A percentile compares a stretch with the other conserved stretches of the same genome.
Evolutionary conservation across 257 asterid species (phyloP).

Genomic region (Coffea eugenioides): DNA sequence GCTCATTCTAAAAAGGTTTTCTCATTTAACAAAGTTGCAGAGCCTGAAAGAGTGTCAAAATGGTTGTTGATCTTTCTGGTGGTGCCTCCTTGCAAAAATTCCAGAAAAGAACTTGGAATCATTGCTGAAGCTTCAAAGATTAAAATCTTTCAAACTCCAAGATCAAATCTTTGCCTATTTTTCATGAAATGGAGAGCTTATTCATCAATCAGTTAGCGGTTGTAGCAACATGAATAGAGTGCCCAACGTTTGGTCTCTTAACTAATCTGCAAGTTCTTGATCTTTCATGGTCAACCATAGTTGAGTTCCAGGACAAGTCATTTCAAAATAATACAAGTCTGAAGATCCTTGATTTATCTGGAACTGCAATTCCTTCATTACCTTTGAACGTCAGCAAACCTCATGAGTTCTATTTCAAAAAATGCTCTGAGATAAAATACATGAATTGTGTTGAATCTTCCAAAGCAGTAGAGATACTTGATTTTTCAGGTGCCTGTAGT

Average conservation of each 20-base stretch:
- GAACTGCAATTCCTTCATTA: neutral
- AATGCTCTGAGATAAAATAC: neutral
- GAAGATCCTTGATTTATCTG: constrained; percentile 3
- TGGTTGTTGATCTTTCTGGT: constrained; percentile 12
- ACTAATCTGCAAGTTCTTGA: constrained; percentile 14
- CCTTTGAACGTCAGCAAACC: neutral
- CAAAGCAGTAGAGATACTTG: constrained; percentile 3
- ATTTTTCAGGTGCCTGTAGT: constrained; percentile 7
- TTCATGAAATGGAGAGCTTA: neutral
- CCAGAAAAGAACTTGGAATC: constrained; percentile 3
- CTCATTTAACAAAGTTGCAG: neutral
- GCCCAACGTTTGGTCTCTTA: neutral
- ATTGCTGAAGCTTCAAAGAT: neutral
- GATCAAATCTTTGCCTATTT: neutral
- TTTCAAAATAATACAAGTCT: neutral
- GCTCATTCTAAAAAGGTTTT: constrained; percentile 4
- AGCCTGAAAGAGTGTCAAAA: neutral
- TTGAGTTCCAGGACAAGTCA: constrained; percentile 2
- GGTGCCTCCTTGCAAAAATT: neutral
- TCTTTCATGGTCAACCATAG: neutral
- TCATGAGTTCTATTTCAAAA: neutral
- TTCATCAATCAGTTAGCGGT: neutral
- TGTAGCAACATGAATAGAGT: neutral
- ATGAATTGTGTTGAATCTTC: neutral
- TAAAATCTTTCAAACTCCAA: neutral